Evolutionary conservation across 345 rosid species (phyloP).

Genomic region (Citrus trifoliata): DNA sequence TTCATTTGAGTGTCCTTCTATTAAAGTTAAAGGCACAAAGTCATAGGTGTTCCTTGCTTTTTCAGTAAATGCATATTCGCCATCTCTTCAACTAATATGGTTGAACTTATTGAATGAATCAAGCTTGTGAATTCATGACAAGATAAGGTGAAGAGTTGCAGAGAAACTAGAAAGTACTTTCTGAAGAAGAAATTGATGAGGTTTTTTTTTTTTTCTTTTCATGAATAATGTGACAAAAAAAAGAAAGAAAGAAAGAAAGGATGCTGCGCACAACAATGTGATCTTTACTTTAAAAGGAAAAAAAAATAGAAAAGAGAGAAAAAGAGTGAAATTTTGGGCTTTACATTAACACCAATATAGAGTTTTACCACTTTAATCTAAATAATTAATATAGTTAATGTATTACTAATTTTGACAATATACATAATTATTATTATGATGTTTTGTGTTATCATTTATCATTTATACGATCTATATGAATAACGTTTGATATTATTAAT

Average conservation of each 20-base stretch:
- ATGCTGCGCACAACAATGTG: too few relatives aligned
- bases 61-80: background rate
- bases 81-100: conserved; percentile 5
- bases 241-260: too few relatives aligned
- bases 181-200: background rate
- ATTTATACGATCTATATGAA: too few relatives aligned
- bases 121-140: background rate
- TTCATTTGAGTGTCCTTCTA: background rate
- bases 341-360: too few relatives aligned
- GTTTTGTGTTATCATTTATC: background rate
- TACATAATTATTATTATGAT: too few relatives aligned
- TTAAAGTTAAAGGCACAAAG: background rate
- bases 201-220: background rate
- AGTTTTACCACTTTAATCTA: too few relatives aligned
- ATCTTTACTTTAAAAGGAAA: too few relatives aligned
- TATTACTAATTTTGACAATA: background rate
- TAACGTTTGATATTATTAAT: too few relatives aligned
- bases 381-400: too few relatives aligned
- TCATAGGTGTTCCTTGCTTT: background rate
- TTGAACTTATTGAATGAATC: background rate
- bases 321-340: too few relatives aligned
- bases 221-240: background rate
- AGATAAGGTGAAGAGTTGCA: background rate
- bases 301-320: too few relatives aligned
- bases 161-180: too few relatives aligned